Percentiles rank a stretch among this genome's conserved stretches.
These are phyloP conservation scores for Crithidia brevicula DNA, from an alignment of 208 protist genomes.

Conservation along the genomic window DNA sequence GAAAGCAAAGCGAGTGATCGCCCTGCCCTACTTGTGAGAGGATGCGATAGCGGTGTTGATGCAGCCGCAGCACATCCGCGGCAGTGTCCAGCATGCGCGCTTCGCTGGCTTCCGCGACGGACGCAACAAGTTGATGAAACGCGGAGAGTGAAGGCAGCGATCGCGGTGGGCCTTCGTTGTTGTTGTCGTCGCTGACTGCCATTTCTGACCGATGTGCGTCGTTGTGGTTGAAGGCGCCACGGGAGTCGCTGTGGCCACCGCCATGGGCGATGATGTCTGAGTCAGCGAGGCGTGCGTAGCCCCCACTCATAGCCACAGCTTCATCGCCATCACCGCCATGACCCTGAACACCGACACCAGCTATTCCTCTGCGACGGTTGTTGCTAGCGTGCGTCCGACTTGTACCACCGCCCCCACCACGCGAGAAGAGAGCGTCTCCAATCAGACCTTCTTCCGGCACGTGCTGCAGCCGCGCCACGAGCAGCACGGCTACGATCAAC, in stretches of 20 bases:
- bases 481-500: constrained; percentile 35
- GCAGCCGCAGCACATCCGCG: constrained; percentile 23
- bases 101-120: constrained; percentile 16
- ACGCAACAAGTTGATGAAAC: constrained; percentile 9
- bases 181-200: background rate
- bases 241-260: too few relatives aligned
- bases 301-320: too few relatives aligned
- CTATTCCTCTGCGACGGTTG: too few relatives aligned
- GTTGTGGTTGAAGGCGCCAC: too few relatives aligned
- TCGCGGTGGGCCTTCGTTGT: background rate
- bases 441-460: constrained; percentile 36
- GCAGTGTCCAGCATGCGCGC: constrained; percentile 26
- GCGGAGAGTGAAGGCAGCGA: background rate
- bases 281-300: background rate
- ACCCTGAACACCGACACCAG: too few relatives aligned
- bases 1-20: constrained; percentile 48
- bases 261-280: background rate
- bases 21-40: constrained; percentile 49
- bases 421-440: constrained; percentile 5
- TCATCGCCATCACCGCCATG: too few relatives aligned
- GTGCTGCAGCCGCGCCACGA: constrained; percentile 38
- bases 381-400: too few relatives aligned
- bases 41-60: constrained; percentile 47
- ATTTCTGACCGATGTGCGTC: too few relatives aligned
- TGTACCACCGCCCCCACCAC: background rate